Base-by-base conservation (phyloP, 2,329 filamentous ascomycete genomes). In the Aspergillus tanneri region DNA sequence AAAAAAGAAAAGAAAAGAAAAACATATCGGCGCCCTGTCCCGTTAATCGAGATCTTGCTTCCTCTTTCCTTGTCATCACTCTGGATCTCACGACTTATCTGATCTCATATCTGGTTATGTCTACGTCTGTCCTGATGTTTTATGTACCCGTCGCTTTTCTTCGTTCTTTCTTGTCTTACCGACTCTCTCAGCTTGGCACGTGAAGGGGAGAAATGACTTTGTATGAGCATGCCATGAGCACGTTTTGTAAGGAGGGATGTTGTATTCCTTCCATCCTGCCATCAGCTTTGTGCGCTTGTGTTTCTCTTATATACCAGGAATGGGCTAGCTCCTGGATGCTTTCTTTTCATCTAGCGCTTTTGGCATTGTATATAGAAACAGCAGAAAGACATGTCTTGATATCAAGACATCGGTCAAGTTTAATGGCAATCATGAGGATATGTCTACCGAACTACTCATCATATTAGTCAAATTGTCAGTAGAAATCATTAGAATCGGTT, bases 361-460 rank as follows among this genome's bases (percentile, higher is more conserved):
- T 30, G 46, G 40, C 40, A 40, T 43, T 48, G 46, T 48, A 43
- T 21, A 47, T 47, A 47, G 4, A 16, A 36, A 21, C 23, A 23
- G 39, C 14, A 7, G 18, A 30, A 37, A 40, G 19, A n/a, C n/a
- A 30, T 22, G 24, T 32, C 18, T 25, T 28, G 8, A 23, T 47
- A 18, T 30, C 39, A 37, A 18, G 25, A 28, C 32, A 42, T 36
- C 4, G 28, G 24, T 40, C 25, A 46, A 46, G 28, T 14, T 19
- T 32, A 32, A 40, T 42, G 22, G 19, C 11, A 27, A 14, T 46
- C 38, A 41, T 35, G 22, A 23, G 16, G n/a, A n/a, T n/a, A n/a
- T n/a, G n/a, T n/a, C n/a, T n/a, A 38, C 22, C 19, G 19, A 12
- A 30, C 11, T 11, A 30, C 14, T n/a, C 14, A 30, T n/a, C 5